Evolutionary conservation across 2,329 filamentous ascomycete species (phyloP).

Genomic region (Aspergillus neotritici): DNA sequence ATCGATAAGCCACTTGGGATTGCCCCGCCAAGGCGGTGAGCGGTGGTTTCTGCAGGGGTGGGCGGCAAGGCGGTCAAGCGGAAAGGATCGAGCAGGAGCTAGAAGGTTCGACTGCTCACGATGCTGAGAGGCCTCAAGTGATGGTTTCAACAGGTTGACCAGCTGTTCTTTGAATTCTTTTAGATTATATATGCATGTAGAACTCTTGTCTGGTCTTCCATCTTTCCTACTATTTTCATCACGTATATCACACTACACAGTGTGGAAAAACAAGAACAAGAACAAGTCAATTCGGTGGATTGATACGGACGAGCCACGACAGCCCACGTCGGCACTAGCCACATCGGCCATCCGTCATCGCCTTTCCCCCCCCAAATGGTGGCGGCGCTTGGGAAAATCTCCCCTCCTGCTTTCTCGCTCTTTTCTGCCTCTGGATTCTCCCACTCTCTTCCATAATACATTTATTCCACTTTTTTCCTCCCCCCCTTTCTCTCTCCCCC

Average conservation of each 20-base stretch:
- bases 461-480: conserved; percentile 10
- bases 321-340: conserved; percentile 20
- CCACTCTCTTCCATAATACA: conserved; percentile 7
- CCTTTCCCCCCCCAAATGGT: conserved; percentile 24
- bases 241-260: neutral
- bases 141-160: conserved; percentile 4
- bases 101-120: conserved; percentile 36
- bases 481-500: conserved; percentile 18
- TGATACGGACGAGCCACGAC: conserved; percentile 12
- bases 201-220: neutral
- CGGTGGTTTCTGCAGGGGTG: conserved; percentile 19
- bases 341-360: conserved; percentile 20
- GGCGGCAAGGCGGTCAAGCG: conserved; percentile 23
- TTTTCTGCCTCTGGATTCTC: conserved; percentile 12
- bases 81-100: conserved; percentile 27
- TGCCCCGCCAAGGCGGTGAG: conserved; percentile 14
- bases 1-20: conserved; percentile 17
- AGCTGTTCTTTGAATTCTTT: neutral
- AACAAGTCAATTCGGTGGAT: neutral
- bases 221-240: neutral
- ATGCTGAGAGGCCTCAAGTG: conserved; percentile 8
- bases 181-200: neutral
- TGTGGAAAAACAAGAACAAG: neutral
- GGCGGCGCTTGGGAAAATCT: conserved; percentile 39
- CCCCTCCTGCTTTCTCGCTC: conserved; percentile 25